Evolutionary conservation across 352 stramenopile species (phyloP).

Genomic region (Globisporangium acanthophoron): DNA sequence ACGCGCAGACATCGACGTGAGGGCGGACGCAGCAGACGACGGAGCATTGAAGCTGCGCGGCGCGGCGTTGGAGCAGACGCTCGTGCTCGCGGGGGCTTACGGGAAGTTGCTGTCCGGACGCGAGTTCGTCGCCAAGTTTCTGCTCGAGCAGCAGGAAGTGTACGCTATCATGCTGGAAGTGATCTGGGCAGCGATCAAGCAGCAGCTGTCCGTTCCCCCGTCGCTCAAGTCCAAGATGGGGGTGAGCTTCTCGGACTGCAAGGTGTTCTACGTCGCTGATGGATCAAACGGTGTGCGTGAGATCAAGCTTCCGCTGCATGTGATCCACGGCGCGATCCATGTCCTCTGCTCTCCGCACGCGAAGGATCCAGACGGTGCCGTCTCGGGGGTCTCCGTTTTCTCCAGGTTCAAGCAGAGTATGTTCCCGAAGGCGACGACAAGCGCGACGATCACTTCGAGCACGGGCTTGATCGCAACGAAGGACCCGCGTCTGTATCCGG

Average conservation of each 20-base stretch:
- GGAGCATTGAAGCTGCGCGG: slow-evolving; percentile 19
- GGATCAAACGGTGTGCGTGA: slow-evolving; percentile 57
- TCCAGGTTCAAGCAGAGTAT: slow-evolving; percentile 50
- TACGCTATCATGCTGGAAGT: slow-evolving; percentile 64
- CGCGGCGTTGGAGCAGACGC: slow-evolving; percentile 40
- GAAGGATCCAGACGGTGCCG: slow-evolving; percentile 13
- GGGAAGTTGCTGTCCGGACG: slow-evolving; percentile 59
- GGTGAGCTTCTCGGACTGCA: slow-evolving; percentile 69
- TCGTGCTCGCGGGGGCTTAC: slow-evolving; percentile 59
- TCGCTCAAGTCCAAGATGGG: slow-evolving; percentile 45
- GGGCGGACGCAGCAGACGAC: slow-evolving; percentile 1
- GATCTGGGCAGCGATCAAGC: slow-evolving; percentile 63
- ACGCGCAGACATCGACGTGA: slow-evolving; percentile 8
- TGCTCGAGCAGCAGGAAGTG: slow-evolving; percentile 54
- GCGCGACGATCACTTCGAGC: slow-evolving; percentile 45
- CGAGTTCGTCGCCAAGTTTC: slow-evolving; percentile 54
- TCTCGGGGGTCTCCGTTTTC: slow-evolving; percentile 13
- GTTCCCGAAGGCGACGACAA: slow-evolving; percentile 51
- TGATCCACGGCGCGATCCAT: slow-evolving; percentile 69
- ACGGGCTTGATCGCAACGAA: slow-evolving; percentile 77
- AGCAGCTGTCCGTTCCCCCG: slow-evolving; percentile 45
- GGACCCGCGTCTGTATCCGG: slow-evolving; percentile 60
- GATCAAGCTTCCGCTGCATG: slow-evolving; percentile 62
- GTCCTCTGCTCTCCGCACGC: slow-evolving; percentile 54
- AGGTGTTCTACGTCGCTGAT: slow-evolving; percentile 76